Base-by-base conservation (phyloP, 805 yeast species). In the Priceomyces haplophilus region DNA sequence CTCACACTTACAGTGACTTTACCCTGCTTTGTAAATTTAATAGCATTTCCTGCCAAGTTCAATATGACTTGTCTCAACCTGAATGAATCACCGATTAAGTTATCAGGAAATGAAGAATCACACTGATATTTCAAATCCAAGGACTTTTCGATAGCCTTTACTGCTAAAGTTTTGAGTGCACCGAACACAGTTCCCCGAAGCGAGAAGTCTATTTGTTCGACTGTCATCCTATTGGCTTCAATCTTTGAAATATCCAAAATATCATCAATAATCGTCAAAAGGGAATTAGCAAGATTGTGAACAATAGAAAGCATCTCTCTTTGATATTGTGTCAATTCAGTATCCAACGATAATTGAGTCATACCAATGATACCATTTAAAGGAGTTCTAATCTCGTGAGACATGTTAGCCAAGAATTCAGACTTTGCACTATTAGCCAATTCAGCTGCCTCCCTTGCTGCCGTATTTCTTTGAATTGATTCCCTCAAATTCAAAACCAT, bases 361-460 rank as follows among this genome's bases (percentile, higher is more conserved):
- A 88, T 88, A 58, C 95, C 95, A 54, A 88, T 84, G 37, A 88
- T 88, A 69, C 96, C 96, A 62, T 88, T 88, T 80, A 88, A 83
- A 16, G 96, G 96, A 2, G 96, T 88, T 61, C 96, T 74, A 55
- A 88, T 84, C 62, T 88, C 96, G 52, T 70, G 75, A 12, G 66
- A 61, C 66, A 61, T 88, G 57, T 88, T 88, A 37, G 95, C 95
- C 65, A 88, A 74, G 60, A 88, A 88, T 62, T 88, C 96, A 7
- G 95, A 87, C 62, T 88, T 88, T 3, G 96, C 88, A 52, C 86
- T 76, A 62, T 88, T 88, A 4, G 96, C 96, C 53, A 87, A 72
- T 58, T 88, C 96, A 30, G 96, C 96, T 29, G 96, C 96, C 64
- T 88, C 96, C 65, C 96, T 81, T 1, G 96, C 96, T 8, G 91